Base-by-base conservation (phyloP, 2,329 filamentous ascomycete species). In the Diaporthe citri region DNA sequence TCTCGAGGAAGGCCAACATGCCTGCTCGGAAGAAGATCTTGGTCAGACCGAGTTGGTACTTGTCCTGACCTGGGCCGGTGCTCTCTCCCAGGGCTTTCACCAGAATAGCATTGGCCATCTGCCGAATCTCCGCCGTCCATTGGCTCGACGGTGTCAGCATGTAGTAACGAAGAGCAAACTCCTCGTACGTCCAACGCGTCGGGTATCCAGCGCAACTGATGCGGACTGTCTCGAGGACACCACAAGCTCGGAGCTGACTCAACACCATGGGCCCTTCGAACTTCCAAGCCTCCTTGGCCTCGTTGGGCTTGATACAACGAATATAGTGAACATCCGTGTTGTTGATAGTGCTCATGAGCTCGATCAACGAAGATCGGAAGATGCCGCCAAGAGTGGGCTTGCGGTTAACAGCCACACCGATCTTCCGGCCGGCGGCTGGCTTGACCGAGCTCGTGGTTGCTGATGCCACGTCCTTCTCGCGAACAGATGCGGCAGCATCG, bases 21-120 rank as follows among this genome's bases (percentile, higher is more conserved):
- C 97, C 97, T 73, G 97, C 97, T 76, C 97, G 94, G 92, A 99
- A 99, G 87, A 99, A 99, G 82, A 99, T 98, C 87, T 99, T 99
- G 71, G 96, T 98, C 78, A 98, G 88, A 86, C 97, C 97, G 78
- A 99, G 91, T 86, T 99, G 97, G 82, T 98, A 99, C 85, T 98
- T 99, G 87, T 98, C 97, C 72, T 93, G 86, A 64, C 93, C 93
- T 79, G 93, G 91, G 75, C 91, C 91, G 57, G 89, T 94, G 79
- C 91, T 92, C 76, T 94, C 92, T 74, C 95, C 96, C 41, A 99
- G 89, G 1, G 96, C 97, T 85, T 96, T 97, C 75, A 91, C 93
- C 77, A 99, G 86, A 80, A 99, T 99, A 28, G 93, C 93, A 83
- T 97, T 95, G 60, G 96, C 97, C 94, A 99, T 98, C 75, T 96